Percentiles rank a stretch among this genome's conserved stretches.
phyloP scores from a whole-genome alignment of 805 yeast species.

The Debaryomyces prosopidis region DNA sequence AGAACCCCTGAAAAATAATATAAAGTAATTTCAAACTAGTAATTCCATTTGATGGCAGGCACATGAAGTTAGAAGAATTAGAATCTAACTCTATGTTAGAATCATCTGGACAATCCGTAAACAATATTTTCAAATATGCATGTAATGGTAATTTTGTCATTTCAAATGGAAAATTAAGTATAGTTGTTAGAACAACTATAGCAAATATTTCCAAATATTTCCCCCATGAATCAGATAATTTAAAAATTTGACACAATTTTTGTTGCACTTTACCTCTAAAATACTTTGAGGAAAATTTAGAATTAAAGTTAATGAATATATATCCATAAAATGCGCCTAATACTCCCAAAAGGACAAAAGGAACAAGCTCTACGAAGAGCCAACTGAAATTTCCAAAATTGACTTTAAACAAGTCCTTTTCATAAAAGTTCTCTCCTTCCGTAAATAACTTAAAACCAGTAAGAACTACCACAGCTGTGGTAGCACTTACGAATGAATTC shows the following conservation, averaged over 20 bases:
- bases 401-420: conserved; percentile 57
- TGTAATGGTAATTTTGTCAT: conserved; percentile 57
- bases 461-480: conserved; percentile 65
- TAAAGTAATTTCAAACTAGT: conserved; percentile 32
- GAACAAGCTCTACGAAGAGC: conserved; percentile 68
- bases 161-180: conserved; percentile 55
- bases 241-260: conserved; percentile 19
- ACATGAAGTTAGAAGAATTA: conserved; percentile 36
- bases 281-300: conserved; percentile 20
- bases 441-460: conserved; percentile 40
- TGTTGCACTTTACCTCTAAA: conserved; percentile 34
- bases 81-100: conserved; percentile 8
- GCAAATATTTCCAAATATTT: conserved; percentile 49
- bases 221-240: conserved; percentile 18
- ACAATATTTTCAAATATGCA: conserved; percentile 58
- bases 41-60: conserved; percentile 24
- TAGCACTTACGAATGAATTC: conserved; percentile 81
- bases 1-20: conserved; percentile 50
- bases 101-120: conserved; percentile 59
- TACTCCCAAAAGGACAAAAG: conserved; percentile 70
- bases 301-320: conserved; percentile 48
- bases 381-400: conserved; percentile 71
- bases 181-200: conserved; percentile 51
- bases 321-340: conserved; percentile 71
- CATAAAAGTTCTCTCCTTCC: conserved; percentile 39